Evolutionary conservation across 2,329 filamentous ascomycete genomes (phyloP).

Genomic region (Colletotrichum echinochloae): DNA sequence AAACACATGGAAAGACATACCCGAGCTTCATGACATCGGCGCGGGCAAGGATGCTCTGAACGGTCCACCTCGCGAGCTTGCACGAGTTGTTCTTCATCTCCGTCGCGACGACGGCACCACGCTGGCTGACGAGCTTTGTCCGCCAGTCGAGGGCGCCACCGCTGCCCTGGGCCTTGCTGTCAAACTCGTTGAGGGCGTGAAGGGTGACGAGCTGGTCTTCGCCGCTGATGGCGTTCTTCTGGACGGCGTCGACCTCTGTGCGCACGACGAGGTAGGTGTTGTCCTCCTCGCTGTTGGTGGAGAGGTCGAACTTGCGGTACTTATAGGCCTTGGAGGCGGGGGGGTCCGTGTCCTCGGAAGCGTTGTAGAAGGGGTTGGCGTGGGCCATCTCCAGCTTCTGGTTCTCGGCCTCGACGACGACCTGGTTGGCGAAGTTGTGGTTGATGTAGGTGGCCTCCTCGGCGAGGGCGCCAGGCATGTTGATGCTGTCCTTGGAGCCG

Average conservation of each 20-base stretch:
- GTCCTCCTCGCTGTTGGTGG: slow-evolving; percentile 87
- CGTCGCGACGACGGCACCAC: slow-evolving; percentile 96
- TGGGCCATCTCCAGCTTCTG: slow-evolving; percentile 86
- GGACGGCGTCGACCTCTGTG: slow-evolving; percentile 93
- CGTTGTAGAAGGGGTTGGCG: slow-evolving; percentile 98
- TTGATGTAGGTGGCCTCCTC: slow-evolving; percentile 99
- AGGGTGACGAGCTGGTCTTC: slow-evolving; percentile 93
- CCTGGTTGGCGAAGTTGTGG: slow-evolving; percentile 98
- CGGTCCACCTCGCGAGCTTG: slow-evolving; percentile 98
- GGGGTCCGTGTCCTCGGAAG: slow-evolving; percentile 91
- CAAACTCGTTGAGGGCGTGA: slow-evolving; percentile 98
- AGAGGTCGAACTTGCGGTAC: slow-evolving; percentile 97
- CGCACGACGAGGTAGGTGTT: slow-evolving; percentile 93
- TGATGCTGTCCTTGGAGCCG: slow-evolving; percentile 92
- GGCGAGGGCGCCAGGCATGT: slow-evolving; percentile 91
- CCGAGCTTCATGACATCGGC: slow-evolving; percentile 99
- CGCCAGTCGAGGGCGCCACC: slow-evolving; percentile 98
- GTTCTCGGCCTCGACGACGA: slow-evolving; percentile 83
- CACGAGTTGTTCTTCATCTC: slow-evolving; percentile 99
- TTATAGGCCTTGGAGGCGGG: slow-evolving; percentile 98
- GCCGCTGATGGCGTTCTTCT: slow-evolving; percentile 93
- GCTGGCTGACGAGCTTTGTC: slow-evolving; percentile 91
- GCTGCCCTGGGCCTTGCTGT: slow-evolving; percentile 95
- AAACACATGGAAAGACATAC: slow-evolving; percentile 62
- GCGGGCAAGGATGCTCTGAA: slow-evolving; percentile 95